A percentile compares a stretch with the other conserved stretches of the same genome.
Evolutionary conservation across 371 early-diverging fungal species (phyloP).

Genomic region (Mortierella sp.): DNA sequence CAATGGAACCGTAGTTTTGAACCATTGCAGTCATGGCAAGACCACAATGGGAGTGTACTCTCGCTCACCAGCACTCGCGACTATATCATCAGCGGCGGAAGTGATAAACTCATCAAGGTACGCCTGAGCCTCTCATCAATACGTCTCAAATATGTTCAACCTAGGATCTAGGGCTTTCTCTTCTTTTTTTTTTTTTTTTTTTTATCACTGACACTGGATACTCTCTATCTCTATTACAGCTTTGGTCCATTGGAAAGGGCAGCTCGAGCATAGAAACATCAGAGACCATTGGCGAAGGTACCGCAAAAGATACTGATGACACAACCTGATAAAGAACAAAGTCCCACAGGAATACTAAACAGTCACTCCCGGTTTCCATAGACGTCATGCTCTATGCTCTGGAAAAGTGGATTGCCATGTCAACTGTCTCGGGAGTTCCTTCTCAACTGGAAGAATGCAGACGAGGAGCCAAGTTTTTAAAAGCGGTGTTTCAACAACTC

Average conservation of each 20-base stretch:
- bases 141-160: too few relatives aligned
- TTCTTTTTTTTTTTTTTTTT: background rate
- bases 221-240: background rate
- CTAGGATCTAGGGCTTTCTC: too few relatives aligned
- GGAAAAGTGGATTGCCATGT: slow-evolving; percentile 77
- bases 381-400: slow-evolving; percentile 72
- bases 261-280: slow-evolving; percentile 18
- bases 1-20: slow-evolving; percentile 80
- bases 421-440: slow-evolving; percentile 73
- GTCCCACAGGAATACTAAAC: too few relatives aligned
- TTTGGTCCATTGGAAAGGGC: slow-evolving; percentile 40
- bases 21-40: slow-evolving; percentile 65
- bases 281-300: slow-evolving; percentile 37
- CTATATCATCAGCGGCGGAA: slow-evolving; percentile 74
- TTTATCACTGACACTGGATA: background rate
- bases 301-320: too few relatives aligned
- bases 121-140: too few relatives aligned
- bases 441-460: slow-evolving; percentile 79
- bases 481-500: slow-evolving; percentile 74
- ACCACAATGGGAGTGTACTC: slow-evolving; percentile 73
- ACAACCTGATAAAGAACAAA: too few relatives aligned
- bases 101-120: slow-evolving; percentile 76
- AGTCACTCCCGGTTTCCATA: slow-evolving; percentile 10
- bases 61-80: slow-evolving; percentile 68
- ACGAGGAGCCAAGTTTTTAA: slow-evolving; percentile 78